Conservation (phyloP, 305 asterid genomes). For the Ajuga reptans region DNA sequence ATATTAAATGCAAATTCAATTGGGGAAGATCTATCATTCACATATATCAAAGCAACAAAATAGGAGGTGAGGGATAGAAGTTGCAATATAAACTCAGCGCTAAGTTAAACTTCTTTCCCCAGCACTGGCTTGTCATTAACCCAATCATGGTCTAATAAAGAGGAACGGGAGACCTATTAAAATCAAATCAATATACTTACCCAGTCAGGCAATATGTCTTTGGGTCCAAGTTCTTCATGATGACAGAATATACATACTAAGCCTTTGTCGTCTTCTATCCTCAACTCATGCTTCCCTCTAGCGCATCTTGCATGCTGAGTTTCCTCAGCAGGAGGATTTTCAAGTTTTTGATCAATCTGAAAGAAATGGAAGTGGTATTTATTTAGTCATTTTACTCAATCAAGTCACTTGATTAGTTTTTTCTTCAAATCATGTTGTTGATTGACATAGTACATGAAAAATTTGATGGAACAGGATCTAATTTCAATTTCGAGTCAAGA, state of each 20-base stretch:
- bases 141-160: background rate
- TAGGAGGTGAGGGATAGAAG: slow-evolving; percentile 5
- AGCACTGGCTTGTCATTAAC: background rate
- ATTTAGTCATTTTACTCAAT: slow-evolving; percentile 6
- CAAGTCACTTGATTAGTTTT: no score
- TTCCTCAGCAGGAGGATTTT: slow-evolving; percentile 19
- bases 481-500: no score
- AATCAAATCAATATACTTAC: slow-evolving; percentile 26
- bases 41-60: background rate
- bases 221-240: slow-evolving; percentile 32
- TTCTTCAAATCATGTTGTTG: no score
- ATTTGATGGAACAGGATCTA: no score
- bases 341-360: slow-evolving; percentile 24
- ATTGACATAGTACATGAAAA: no score
- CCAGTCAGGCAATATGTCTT: slow-evolving; percentile 44
- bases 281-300: slow-evolving; percentile 39
- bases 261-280: slow-evolving; percentile 35
- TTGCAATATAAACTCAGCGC: no score
- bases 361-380: background rate
- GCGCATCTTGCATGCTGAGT: slow-evolving; percentile 29
- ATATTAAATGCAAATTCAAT: background rate
- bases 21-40: background rate
- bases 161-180: background rate
- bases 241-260: slow-evolving; percentile 33
- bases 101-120: no score